Base-by-base conservation (phyloP, 208 protist species). In the Naegleria gruberi region DNA sequence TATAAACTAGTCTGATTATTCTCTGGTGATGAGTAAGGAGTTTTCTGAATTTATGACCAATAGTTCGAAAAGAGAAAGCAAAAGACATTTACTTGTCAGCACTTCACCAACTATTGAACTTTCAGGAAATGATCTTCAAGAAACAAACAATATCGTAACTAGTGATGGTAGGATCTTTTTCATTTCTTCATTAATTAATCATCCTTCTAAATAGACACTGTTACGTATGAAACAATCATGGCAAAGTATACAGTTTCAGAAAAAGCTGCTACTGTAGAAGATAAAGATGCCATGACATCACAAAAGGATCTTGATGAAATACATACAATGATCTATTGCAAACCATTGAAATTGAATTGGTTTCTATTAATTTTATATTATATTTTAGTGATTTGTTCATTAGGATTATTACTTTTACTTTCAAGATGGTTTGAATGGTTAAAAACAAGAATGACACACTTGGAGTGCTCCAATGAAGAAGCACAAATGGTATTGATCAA, bases 291-390 rank as follows among this genome's bases (percentile, higher is more conserved):
- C 34, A 37, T 77, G 30, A 26, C 65, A 8, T 77, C 65, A 1
- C 65, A 77, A 77, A 77, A 77, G 34, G 65, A 77, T n/a, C 30
- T 77, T 37, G 65, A 77, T 77, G 65, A 77, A 77, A 77, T 77
- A 12, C 65, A 77, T 37, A 77, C 17, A 7, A 77, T 77, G 65
- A 26, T 37, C 12, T 77, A 77, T 77, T 77, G 65, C 65, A 77
- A 77, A 77, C 65, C 65, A 2, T n/a, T 77, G 30, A 77, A 77
- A 37, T 77, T 77, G 6, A 77, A 77, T 26, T 37, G 17, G 17
- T 77, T 37, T n/a, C 34, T 77, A 37, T 30, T 37, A 7, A 37
- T 77, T n/a, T 26, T 77, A 37, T 77, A 77, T 77, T 74, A 44
- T 44, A 44, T 89, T n/a, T 44, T 89, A 10, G 55, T 7, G 12